Conservation (phyloP, 176 grass and related monocot genomes). For the Carex cristatella region DNA sequence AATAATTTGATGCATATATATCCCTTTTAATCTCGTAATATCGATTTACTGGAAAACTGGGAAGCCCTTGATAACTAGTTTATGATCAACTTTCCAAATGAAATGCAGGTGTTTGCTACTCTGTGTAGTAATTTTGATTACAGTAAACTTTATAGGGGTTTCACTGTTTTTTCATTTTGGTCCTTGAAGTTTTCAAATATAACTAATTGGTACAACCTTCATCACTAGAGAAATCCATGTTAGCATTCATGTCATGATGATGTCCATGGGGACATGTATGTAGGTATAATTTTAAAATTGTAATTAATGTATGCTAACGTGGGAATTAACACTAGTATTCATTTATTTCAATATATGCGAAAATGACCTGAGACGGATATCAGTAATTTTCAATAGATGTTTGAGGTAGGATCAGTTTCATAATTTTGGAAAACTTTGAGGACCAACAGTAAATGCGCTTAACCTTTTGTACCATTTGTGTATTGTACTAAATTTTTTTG, state of each 20-base stretch:
- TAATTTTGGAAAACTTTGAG: background rate
- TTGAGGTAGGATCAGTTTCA: background rate
- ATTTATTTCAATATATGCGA: background rate
- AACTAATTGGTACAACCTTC: background rate
- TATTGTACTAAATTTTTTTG: background rate
- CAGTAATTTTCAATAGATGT: background rate
- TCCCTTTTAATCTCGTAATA: background rate
- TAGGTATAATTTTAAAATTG: background rate
- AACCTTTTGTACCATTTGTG: background rate
- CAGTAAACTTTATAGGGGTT: background rate
- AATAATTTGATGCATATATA: background rate
- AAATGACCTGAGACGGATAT: background rate
- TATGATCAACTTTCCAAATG: background rate
- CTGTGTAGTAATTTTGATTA: background rate
- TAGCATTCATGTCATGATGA: background rate
- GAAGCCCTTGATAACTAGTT: background rate
- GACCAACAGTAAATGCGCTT: background rate
- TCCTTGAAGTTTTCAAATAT: background rate
- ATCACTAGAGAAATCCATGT: background rate
- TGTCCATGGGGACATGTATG: background rate
- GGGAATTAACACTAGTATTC: background rate
- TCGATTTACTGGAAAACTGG: background rate
- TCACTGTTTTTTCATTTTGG: background rate
- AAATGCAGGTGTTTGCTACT: background rate
- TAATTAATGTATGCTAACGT: background rate